phyloP scores from a whole-genome alignment of 257 asterid genomes.

The Forsythia suspensa region DNA sequence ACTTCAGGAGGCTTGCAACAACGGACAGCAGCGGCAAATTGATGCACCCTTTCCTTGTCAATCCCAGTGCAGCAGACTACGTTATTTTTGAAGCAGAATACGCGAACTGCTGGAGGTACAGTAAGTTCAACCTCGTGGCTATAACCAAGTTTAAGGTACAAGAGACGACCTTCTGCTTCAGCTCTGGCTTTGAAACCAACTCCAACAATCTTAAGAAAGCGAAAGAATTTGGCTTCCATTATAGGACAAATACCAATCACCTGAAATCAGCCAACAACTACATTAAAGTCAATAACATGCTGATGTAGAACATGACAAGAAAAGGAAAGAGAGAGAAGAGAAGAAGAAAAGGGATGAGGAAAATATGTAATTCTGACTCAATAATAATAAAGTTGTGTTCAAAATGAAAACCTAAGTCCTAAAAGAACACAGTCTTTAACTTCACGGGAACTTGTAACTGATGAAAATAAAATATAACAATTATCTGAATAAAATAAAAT shows the following conservation, averaged over 20 bases:
- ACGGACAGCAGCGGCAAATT: conserved; percentile 68
- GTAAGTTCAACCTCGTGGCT: conserved; percentile 63
- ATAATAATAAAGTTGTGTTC: too few species aligned
- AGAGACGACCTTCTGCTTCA: conserved; percentile 57
- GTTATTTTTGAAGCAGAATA: conserved; percentile 64
- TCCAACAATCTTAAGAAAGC: conserved; percentile 56
- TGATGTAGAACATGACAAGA: too few species aligned
- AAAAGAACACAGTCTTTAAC: too few species aligned
- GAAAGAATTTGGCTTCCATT: conserved; percentile 51
- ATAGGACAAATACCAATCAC: neutral
- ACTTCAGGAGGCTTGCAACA: conserved; percentile 73
- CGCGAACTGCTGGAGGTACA: conserved; percentile 70
- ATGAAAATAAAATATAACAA: too few species aligned
- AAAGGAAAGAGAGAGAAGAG: too few species aligned
- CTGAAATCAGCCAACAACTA: neutral
- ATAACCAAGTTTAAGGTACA: conserved; percentile 57
- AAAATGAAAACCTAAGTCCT: too few species aligned
- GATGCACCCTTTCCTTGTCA: conserved; percentile 66
- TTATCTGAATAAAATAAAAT: too few species aligned
- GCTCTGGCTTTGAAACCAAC: conserved; percentile 73
- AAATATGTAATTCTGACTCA: too few species aligned
- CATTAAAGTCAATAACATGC: neutral
- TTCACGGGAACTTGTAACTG: too few species aligned
- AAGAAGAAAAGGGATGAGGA: too few species aligned
- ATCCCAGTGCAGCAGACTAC: conserved; percentile 65